These are phyloP conservation scores for Chaetomium sp. DNA, from an alignment of 2,329 filamentous ascomycete species.

Conservation along the genomic window DNA sequence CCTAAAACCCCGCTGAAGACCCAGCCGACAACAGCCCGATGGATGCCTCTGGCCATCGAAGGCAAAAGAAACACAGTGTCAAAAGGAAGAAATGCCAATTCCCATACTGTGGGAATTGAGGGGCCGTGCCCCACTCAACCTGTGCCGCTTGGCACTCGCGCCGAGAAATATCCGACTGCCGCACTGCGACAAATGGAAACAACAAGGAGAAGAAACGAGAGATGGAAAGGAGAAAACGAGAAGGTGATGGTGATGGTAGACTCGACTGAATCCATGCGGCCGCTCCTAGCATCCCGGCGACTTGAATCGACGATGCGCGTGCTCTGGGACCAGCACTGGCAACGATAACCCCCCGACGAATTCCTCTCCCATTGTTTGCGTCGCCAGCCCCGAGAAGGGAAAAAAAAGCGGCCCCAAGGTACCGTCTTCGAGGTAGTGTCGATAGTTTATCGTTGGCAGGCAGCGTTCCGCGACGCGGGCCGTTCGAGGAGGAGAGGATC, in stretches of 20 bases:
- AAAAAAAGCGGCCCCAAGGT: not conserved
- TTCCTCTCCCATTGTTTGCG: constrained; percentile 2
- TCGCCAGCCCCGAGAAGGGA: constrained; percentile 1
- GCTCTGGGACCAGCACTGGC: not conserved
- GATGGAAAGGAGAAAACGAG: not conserved
- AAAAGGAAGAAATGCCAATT: not conserved
- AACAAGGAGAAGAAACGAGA: not conserved
- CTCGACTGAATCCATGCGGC: not conserved
- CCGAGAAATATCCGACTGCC: constrained; percentile 5
- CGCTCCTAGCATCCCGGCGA: not conserved
- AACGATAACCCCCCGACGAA: not conserved
- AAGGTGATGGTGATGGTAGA: not conserved
- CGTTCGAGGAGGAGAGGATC: not conserved
- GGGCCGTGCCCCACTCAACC: not conserved
- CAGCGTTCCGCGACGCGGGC: not conserved
- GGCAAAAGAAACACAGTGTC: constrained; percentile 13
- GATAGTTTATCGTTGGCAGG: not conserved
- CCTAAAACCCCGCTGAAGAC: constrained; percentile 15
- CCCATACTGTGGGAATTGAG: constrained; percentile 3
- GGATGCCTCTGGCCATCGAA: constrained; percentile 1
- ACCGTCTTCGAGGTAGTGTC: not conserved
- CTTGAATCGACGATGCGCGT: not conserved
- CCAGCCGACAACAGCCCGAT: not conserved
- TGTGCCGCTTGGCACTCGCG: constrained; percentile 9
- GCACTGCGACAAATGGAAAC: too few relatives aligned